Base-by-base conservation (phyloP, 495 filamentous ascomycete genomes). In the Neurospora sp. region DNA sequence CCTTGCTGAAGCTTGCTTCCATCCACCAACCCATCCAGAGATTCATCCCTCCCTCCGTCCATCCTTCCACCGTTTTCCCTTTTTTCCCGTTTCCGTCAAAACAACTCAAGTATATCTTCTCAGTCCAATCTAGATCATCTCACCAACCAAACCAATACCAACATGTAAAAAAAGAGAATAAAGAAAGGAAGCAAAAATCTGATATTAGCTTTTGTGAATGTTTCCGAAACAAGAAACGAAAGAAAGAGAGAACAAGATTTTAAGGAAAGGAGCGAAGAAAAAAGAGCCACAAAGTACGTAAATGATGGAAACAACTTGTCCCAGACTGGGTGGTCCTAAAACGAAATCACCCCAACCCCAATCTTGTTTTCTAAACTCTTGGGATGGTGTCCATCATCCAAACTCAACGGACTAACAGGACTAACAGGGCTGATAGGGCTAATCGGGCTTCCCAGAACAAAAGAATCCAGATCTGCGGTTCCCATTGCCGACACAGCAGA, bases 321-420 rank as follows among this genome's bases (percentile, higher is more conserved):
- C 24, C 24, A 28, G 24, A 28, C 24, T 28, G 24, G 24, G 24
- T 28, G 24, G 8, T 40, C 13, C 13, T 40, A 40, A 17, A 40
- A 40, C 13, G 39, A 0, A 19, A 45, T 45, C 6, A 39, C 42
- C n/a, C 21, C 54, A 62, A 28, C 24, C 54, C 19, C 34, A 13
- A 38, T 66, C 24, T 28, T 28, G 2, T 39, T 2, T 45, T 7
- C 34, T 28, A 13, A 66, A 21, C 6, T 28, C 15, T 31, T 72
- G 38, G 70, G 4, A 70, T 13, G 8, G 34, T 54, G 3, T 19
- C 17, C 38, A 34, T 54, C 45, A 28, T 62, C 24, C 31, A 24
- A 66, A 62, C 69, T 59, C 71, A 74, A 13, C 62, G 70, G 76
- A 70, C 73, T 75, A 10, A 77, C 72, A 9, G 74, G 74, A n/a